These are phyloP conservation scores for Eucalyptus microcorys DNA, from an alignment of 345 rosid genomes.

Conservation along the genomic window DNA sequence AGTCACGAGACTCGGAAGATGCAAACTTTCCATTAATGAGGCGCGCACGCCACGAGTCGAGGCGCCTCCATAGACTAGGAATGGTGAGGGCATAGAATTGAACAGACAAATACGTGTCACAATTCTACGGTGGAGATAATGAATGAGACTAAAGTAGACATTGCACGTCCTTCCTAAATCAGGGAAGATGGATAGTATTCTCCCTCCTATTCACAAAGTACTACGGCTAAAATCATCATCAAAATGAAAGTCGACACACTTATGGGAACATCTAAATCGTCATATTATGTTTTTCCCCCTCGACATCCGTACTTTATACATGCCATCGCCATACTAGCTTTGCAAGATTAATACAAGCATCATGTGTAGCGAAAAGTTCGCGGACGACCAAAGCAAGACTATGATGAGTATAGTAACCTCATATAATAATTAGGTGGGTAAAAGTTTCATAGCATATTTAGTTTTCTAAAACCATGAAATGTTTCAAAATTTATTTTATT, in stretches of 20 bases:
- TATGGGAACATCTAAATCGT: background rate
- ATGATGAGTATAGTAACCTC: background rate
- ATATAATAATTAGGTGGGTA: background rate
- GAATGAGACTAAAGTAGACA: background rate
- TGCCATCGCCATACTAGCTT: background rate
- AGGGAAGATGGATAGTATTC: background rate
- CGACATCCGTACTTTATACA: background rate
- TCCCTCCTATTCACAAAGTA: background rate
- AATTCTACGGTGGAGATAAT: background rate
- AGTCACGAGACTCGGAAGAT: background rate
- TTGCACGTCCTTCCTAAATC: background rate
- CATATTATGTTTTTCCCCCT: background rate
- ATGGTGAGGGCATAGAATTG: background rate
- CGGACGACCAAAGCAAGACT: background rate
- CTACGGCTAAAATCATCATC: background rate
- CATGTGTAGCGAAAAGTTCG: background rate
- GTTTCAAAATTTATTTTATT: background rate
- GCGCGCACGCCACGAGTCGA: background rate
- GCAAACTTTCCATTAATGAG: background rate
- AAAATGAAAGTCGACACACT: background rate
- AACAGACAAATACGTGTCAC: background rate
- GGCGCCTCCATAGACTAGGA: background rate
- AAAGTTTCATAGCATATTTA: background rate
- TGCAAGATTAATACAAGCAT: background rate
- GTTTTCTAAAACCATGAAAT: background rate